Percentiles rank a stretch among this genome's conserved stretches.
These are phyloP conservation scores for Plasmodium knowlesi DNA, from an alignment of 169 alveolate genomes.

Conservation along the genomic window DNA sequence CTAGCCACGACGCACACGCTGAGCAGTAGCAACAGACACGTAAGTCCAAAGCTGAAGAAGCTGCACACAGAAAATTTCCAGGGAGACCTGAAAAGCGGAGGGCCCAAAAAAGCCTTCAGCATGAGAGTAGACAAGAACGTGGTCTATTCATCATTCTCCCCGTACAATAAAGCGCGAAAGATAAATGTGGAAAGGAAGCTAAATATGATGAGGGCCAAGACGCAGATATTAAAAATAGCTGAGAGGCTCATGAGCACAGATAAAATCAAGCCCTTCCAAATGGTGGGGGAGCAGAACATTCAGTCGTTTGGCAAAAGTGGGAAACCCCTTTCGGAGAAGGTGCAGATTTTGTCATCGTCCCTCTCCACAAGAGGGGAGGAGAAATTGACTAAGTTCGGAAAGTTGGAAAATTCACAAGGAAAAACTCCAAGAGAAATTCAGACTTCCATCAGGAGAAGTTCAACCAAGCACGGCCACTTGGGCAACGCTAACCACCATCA, in stretches of 20 bases:
- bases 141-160: conserved; percentile 8
- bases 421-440: not conserved
- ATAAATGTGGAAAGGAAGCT: conserved; percentile 18
- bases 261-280: conserved; percentile 37
- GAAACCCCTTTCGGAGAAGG: not conserved
- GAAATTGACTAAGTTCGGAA: not conserved
- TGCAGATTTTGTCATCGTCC: conserved; percentile 10
- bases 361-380: not conserved
- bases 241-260: conserved; percentile 45
- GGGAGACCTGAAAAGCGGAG: not conserved
- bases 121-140: conserved; percentile 27
- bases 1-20: conserved; percentile 3
- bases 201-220: conserved; percentile 52
- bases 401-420: not conserved
- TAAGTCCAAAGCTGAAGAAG: conserved; percentile 14
- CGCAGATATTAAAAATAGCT: conserved; percentile 60
- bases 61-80: conserved; percentile 30
- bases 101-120: conserved; percentile 44
- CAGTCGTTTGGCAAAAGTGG: conserved; percentile 16
- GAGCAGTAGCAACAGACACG: not conserved
- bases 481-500: not conserved
- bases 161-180: conserved; percentile 48
- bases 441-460: not conserved
- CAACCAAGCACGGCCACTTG: not conserved
- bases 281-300: conserved; percentile 9